Conservation (phyloP, 2,329 filamentous ascomycete species). For the Botrytis sinoallii region DNA sequence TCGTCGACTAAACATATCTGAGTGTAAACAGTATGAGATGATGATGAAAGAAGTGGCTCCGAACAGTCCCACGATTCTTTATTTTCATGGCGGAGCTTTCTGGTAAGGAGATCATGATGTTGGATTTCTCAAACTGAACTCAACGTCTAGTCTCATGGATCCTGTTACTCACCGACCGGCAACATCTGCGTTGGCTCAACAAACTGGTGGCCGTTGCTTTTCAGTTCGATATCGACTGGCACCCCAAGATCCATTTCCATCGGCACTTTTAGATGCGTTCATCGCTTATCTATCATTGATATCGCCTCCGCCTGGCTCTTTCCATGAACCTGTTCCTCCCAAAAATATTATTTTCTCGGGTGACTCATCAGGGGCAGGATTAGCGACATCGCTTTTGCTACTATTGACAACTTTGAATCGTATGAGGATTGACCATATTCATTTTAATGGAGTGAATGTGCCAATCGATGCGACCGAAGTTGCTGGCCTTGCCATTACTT, state of each 20-base stretch:
- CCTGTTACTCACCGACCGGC: slow-evolving; percentile 62
- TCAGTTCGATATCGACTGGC: slow-evolving; percentile 69
- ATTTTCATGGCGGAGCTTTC: slow-evolving; percentile 72
- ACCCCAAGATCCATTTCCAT: slow-evolving; percentile 72
- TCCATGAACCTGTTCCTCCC: slow-evolving; percentile 63
- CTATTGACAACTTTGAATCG: slow-evolving; percentile 61
- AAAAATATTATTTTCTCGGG: slow-evolving; percentile 68
- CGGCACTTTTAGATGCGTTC: slow-evolving; percentile 69
- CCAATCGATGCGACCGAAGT: slow-evolving; percentile 61
- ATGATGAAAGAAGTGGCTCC: slow-evolving; percentile 66
- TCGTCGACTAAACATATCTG: slow-evolving; percentile 53
- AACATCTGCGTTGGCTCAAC: slow-evolving; percentile 59
- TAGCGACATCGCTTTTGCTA: slow-evolving; percentile 64
- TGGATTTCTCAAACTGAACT: neutral
- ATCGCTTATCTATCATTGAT: slow-evolving; percentile 65
- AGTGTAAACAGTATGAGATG: slow-evolving; percentile 61
- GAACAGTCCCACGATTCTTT: slow-evolving; percentile 60
- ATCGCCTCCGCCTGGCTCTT: slow-evolving; percentile 65
- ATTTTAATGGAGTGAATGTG: slow-evolving; percentile 54
- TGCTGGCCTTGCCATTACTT: slow-evolving; percentile 59
- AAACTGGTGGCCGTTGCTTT: slow-evolving; percentile 63
- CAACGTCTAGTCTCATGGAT: slow-evolving; percentile 62
- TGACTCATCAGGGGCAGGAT: slow-evolving; percentile 71
- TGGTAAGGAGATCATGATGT: slow-evolving; percentile 2
- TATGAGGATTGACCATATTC: slow-evolving; percentile 44